phyloP scores from a whole-genome alignment of 2,329 filamentous ascomycete species.

The Arachnopeziza araneosa region DNA sequence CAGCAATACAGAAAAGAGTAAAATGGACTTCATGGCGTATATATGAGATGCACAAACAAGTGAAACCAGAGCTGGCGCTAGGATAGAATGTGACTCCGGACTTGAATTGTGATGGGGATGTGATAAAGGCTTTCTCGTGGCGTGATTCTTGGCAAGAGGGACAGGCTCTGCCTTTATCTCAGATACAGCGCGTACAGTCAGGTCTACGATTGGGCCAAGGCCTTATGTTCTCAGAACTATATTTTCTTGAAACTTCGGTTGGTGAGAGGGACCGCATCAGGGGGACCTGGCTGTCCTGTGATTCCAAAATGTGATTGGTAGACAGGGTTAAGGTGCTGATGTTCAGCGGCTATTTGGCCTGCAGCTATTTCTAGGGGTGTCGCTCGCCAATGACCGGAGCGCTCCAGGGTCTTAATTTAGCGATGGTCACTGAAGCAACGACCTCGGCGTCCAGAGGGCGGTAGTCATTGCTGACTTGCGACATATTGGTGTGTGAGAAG shows the following conservation, averaged over 20 bases:
- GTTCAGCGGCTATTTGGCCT: slow-evolving; percentile 14
- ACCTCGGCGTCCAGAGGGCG: slow-evolving; percentile 9
- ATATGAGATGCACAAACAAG: background rate
- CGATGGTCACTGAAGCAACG: slow-evolving; percentile 8
- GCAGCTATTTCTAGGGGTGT: slow-evolving; percentile 5
- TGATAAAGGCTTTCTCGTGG: slow-evolving; percentile 9
- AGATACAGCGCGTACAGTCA: slow-evolving; percentile 17
- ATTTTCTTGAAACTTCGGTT: slow-evolving; percentile 12
- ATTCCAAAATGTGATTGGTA: slow-evolving; percentile 11
- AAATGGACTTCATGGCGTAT: slow-evolving; percentile 18
- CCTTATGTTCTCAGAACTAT: background rate
- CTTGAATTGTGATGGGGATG: slow-evolving; percentile 7
- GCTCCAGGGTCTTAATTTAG: slow-evolving; percentile 3
- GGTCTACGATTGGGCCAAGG: slow-evolving; percentile 26
- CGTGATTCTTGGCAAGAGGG: slow-evolving; percentile 8
- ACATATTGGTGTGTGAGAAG: slow-evolving; percentile 2
- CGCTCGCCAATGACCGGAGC: background rate
- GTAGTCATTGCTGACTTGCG: slow-evolving; percentile 14
- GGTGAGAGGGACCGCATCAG: slow-evolving; percentile 8
- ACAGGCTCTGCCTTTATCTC: background rate
- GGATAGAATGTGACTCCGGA: background rate
- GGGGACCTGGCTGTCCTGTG: background rate
- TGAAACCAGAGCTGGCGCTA: background rate
- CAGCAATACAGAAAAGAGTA: slow-evolving; percentile 23
- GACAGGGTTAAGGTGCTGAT: slow-evolving; percentile 3